These are phyloP conservation scores for Haplosporangium sp. DNA, from an alignment of 371 early-diverging fungal species.

Conservation along the genomic window DNA sequence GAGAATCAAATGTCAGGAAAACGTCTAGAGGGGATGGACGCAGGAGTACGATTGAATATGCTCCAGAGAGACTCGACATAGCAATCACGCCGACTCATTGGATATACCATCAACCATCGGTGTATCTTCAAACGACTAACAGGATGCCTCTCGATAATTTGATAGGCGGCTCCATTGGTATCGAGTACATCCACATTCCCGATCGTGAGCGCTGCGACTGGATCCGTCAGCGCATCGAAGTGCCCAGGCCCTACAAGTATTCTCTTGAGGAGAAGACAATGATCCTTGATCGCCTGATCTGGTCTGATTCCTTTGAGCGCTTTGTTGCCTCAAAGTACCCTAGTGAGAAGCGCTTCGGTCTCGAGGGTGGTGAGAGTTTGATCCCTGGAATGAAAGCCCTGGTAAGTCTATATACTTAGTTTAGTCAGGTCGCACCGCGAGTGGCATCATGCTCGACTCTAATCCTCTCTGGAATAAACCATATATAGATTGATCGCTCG, in stretches of 20 bases:
- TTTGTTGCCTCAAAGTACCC: constrained; percentile 96
- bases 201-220: constrained; percentile 97
- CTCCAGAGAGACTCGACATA: no score
- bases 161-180: constrained; percentile 89
- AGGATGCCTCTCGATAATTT: constrained; percentile 1
- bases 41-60: no score
- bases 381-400: constrained; percentile 98
- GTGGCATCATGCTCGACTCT: no score
- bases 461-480: neutral
- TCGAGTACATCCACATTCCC: constrained; percentile 98
- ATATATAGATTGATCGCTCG: constrained; percentile 85
- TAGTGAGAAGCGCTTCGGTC: constrained; percentile 96
- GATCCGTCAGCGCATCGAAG: constrained; percentile 93
- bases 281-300: constrained; percentile 95
- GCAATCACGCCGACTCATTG: no score
- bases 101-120: no score
- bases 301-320: constrained; percentile 96
- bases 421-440: no score
- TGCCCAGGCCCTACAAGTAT: constrained; percentile 87
- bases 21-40: no score
- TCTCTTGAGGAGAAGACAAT: constrained; percentile 86
- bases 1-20: no score
- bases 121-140: no score
- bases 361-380: constrained; percentile 96
- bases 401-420: no score